A percentile compares a stretch with the other conserved stretches of the same genome.
Evolutionary conservation across 805 yeast genomes (phyloP).

Genomic region (Suhomyces sp.): DNA sequence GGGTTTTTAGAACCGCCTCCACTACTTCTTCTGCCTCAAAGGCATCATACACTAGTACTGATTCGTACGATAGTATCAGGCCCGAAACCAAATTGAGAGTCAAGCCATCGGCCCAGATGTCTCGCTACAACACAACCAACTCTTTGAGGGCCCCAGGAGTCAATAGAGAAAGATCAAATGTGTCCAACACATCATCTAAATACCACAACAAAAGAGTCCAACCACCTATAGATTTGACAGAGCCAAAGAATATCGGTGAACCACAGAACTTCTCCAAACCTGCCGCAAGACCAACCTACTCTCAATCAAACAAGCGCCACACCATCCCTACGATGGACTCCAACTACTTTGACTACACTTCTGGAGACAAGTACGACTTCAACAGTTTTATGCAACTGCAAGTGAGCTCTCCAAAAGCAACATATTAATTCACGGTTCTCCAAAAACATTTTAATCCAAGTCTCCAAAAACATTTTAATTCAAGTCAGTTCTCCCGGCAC

Average conservation of each 20-base stretch:
- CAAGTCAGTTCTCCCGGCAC: too few species aligned
- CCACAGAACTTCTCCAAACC: background rate
- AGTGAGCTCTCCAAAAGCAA: background rate
- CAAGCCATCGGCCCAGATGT: slow-evolving; percentile 1
- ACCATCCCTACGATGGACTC: slow-evolving; percentile 14
- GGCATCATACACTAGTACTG: slow-evolving; percentile 11
- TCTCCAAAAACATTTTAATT: too few species aligned
- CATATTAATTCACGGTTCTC: background rate
- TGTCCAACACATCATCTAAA: slow-evolving; percentile 7
- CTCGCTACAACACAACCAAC: slow-evolving; percentile 1
- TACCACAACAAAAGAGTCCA: slow-evolving; percentile 21
- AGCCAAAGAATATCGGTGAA: background rate
- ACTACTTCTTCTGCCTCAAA: slow-evolving; percentile 13
- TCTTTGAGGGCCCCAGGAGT: background rate
- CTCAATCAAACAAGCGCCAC: slow-evolving; percentile 6
- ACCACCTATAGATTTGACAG: slow-evolving; percentile 9
- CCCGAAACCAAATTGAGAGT: slow-evolving; percentile 17
- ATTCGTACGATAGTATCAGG: slow-evolving; percentile 20
- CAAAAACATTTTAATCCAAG: too few species aligned
- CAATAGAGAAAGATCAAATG: slow-evolving; percentile 2
- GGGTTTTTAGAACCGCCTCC: slow-evolving; percentile 26
- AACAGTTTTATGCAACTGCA: slow-evolving; percentile 34
- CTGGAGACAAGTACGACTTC: slow-evolving; percentile 33
- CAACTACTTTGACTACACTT: slow-evolving; percentile 35
- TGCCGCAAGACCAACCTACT: background rate